A percentile compares a stretch with the other conserved stretches of the same genome.
Evolutionary conservation across 352 stramenopile genomes (phyloP).

Genomic region (Globisporangium emineosum): DNA sequence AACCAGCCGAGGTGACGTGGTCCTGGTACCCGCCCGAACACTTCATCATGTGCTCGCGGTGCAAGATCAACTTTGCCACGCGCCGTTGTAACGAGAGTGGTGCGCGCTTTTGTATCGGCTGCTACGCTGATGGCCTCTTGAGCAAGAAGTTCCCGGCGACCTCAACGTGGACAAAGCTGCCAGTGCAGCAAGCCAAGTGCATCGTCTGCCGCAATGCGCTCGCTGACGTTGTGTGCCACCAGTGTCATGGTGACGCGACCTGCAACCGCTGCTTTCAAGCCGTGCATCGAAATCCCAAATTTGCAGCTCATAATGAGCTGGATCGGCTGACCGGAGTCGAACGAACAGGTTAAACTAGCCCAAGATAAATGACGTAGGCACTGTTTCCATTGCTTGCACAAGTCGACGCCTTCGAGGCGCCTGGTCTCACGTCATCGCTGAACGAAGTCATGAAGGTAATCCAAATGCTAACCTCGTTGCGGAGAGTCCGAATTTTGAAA

Average conservation of each 20-base stretch:
- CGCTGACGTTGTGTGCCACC: slow-evolving; percentile 45
- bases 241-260: slow-evolving; percentile 49
- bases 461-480: too few relatives aligned
- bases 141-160: slow-evolving; percentile 10
- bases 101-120: slow-evolving; percentile 55
- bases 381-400: too few relatives aligned
- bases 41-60: slow-evolving; percentile 52
- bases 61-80: slow-evolving; percentile 52
- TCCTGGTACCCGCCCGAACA: slow-evolving; percentile 47
- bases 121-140: slow-evolving; percentile 37
- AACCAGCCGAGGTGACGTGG: not conserved
- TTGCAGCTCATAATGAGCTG: slow-evolving; percentile 22
- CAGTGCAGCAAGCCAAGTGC: slow-evolving; percentile 49
- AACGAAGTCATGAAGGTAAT: too few relatives aligned
- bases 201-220: slow-evolving; percentile 50
- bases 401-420: too few relatives aligned
- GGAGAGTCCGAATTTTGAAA: too few relatives aligned
- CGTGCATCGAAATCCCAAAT: slow-evolving; percentile 37
- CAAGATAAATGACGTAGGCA: not conserved
- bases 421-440: too few relatives aligned
- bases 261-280: slow-evolving; percentile 48
- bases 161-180: slow-evolving; percentile 56
- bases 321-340: not conserved
- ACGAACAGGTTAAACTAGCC: not conserved
- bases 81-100: slow-evolving; percentile 43